Conservation (phyloP, 371 early-diverging fungal species). For the Actinomucor elegans region DNA sequence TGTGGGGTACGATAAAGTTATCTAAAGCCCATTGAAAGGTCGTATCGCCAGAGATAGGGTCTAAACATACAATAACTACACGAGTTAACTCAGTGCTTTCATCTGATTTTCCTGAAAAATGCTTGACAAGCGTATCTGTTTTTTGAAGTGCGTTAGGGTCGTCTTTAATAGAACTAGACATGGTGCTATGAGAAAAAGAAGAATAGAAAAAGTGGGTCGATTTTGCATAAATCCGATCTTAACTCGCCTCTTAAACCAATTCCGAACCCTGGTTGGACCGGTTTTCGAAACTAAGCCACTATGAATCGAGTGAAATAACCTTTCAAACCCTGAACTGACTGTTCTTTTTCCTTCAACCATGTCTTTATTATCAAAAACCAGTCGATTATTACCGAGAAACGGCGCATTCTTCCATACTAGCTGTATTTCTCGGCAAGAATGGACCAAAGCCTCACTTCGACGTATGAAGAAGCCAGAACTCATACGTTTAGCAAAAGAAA, state of each 20-base stretch:
- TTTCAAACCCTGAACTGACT: too few species aligned
- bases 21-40: conserved; percentile 52
- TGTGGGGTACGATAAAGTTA: conserved; percentile 39
- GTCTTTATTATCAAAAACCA: too few species aligned
- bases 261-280: not conserved
- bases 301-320: too few species aligned
- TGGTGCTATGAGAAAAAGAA: not conserved
- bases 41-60: conserved; percentile 35
- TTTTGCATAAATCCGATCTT: not conserved
- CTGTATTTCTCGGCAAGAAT: too few species aligned
- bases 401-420: too few species aligned
- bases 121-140: conserved; percentile 11
- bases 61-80: conserved; percentile 37
- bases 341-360: too few species aligned
- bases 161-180: not conserved
- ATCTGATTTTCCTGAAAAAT: not conserved
- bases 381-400: too few species aligned
- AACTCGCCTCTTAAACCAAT: too few species aligned
- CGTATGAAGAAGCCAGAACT: conserved; percentile 25
- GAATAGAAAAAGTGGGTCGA: conserved; percentile 3
- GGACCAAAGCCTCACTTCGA: conserved; percentile 22
- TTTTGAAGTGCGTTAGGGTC: not conserved
- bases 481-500: conserved; percentile 16
- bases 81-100: conserved; percentile 22
- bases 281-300: not conserved